Conservation (phyloP, 495 filamentous ascomycete genomes). For the Talaromyces thailandensis region DNA sequence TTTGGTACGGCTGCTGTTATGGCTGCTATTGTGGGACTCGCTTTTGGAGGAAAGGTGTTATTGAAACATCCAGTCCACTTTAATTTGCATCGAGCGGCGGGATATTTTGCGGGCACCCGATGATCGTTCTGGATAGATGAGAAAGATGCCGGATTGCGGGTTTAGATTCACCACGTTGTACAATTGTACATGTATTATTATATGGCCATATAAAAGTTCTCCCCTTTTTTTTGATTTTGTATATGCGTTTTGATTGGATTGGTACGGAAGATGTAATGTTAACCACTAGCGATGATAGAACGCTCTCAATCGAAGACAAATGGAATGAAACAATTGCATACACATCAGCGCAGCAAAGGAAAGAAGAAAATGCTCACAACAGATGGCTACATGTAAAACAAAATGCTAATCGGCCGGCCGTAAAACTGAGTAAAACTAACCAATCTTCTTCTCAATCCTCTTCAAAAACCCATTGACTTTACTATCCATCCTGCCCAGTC, state of each 20-base stretch:
- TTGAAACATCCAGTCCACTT: conserved; percentile 23
- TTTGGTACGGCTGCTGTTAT: conserved; percentile 20
- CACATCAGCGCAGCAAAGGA: background rate
- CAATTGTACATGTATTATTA: background rate
- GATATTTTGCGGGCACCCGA: background rate
- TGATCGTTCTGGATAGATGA: background rate
- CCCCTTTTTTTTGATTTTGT: background rate
- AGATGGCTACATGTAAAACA: background rate
- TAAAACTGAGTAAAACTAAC: conserved; percentile 8
- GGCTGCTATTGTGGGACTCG: conserved; percentile 15
- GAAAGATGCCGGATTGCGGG: background rate
- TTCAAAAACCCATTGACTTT: conserved; percentile 75
- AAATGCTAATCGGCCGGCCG: background rate
- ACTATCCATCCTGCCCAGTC: conserved; percentile 62
- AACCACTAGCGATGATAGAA: background rate
- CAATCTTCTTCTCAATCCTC: conserved; percentile 83
- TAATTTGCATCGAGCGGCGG: conserved; percentile 4
- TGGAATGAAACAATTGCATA: background rate
- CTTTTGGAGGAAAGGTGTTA: conserved; percentile 12
- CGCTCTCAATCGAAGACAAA: background rate
- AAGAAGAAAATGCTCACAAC: background rate
- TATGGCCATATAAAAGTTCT: background rate
- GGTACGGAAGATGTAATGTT: background rate
- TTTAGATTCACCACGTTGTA: background rate
- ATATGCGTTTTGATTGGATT: background rate